Evolutionary conservation across 805 yeast species (phyloP), one percentile per base, ranked within the genome.

Genomic region (Wickerhamiella parazyma): DNA sequence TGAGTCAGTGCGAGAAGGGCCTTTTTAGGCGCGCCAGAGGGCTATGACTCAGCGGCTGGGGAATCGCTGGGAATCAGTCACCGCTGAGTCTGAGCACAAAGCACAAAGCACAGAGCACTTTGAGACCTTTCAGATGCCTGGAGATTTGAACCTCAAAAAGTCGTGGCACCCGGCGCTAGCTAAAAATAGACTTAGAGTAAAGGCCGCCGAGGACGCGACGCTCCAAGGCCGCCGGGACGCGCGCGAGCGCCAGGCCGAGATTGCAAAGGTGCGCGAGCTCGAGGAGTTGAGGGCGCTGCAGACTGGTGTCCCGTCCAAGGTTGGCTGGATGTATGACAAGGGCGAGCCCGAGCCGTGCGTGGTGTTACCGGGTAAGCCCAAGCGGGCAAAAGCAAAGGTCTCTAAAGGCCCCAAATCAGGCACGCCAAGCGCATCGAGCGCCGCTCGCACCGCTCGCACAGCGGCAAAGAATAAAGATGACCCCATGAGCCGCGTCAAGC

Each of bases 121-220:
- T n/a, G n/a, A n/a, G n/a, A n/a, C n/a, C n/a, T n/a, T n/a, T n/a
- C n/a, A 21, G 24, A 45, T 45, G 49, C 82, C 85, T 1, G 81
- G 84, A 4, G 95, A 87, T 60, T 69, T 89, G 49, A 89, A 89
- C 58, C 62, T 87, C 45, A 81, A 89, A 64, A 89, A 89, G 59
- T 89, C 97, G 48, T 89, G 97, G 98, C 85, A 89, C 60, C 96
- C 98, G 2, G 87, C 80, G 38, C 68, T 84, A 41, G 66, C 82
- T 57, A 82, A 80, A 58, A 89, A 89, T 67, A 85, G 79, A 62
- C 78, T 78, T 51, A 81, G 78, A 55, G 87, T 89, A 28, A 80
- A 94, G 89, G 70, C 76, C 50, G 69, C 67, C 43, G 96, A 91
- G 55, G 86, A 83, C 56, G 78, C 78, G 33, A 76, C 80, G 7